Conservation (phyloP, 148 eudicot genomes). For the Euryodendron excelsum region DNA sequence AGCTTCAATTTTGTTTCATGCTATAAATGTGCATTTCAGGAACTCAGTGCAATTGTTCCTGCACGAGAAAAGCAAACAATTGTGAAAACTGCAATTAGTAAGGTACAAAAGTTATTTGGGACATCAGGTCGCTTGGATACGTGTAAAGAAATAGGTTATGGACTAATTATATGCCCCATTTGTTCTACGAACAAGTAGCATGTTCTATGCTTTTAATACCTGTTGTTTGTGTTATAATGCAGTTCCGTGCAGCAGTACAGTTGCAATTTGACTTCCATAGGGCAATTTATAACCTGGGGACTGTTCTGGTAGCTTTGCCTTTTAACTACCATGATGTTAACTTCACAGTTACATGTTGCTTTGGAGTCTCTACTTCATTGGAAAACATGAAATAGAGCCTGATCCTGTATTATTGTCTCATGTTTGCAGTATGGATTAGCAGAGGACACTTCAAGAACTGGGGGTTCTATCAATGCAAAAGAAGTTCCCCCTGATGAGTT, state of each 20-base stretch:
- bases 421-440: constrained; percentile 90
- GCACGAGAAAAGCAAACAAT: constrained; percentile 88
- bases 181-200: background rate
- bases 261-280: constrained; percentile 97
- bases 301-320: constrained; percentile 72
- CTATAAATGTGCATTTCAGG: constrained; percentile 45
- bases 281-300: constrained; percentile 97
- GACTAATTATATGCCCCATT: background rate
- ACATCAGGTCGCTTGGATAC: background rate
- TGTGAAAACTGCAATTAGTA: constrained; percentile 76
- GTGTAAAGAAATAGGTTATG: background rate
- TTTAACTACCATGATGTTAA: constrained; percentile 2
- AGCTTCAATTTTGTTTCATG: background rate
- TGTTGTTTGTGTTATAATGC: constrained; percentile 25
- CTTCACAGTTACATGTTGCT: background rate
- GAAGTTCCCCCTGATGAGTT: constrained; percentile 75
- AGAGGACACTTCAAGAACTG: constrained; percentile 84
- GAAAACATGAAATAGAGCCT: background rate
- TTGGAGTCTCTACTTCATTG: constrained; percentile 5
- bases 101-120: constrained; percentile 41
- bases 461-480: constrained; percentile 42
- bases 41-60: constrained; percentile 93
- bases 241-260: constrained; percentile 92
- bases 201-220: constrained; percentile 11
- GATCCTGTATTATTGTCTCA: background rate